These are phyloP conservation scores for Globisporangium orthogonon DNA, from an alignment of 352 stramenopile species.

Conservation along the genomic window DNA sequence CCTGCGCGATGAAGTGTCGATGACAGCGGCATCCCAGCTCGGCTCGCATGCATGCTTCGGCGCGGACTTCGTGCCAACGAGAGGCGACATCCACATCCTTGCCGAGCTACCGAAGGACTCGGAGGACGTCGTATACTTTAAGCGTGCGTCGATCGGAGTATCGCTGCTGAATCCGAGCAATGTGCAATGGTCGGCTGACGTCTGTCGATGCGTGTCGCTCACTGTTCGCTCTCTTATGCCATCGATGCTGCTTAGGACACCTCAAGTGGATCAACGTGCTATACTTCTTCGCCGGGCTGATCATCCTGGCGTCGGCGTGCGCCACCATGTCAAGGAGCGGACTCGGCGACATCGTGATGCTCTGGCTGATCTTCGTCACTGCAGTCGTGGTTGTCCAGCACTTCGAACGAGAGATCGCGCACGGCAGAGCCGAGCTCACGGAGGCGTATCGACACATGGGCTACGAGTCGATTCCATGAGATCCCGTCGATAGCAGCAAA, in stretches of 20 bases:
- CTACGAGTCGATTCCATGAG: constrained; percentile 2
- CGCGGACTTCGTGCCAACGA: neutral
- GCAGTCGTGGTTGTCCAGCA: neutral
- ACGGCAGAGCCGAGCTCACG: neutral
- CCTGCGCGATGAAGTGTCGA: neutral
- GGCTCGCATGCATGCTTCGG: neutral
- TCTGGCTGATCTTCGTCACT: constrained; percentile 3
- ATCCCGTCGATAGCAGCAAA: too few species aligned
- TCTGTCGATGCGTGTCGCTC: neutral
- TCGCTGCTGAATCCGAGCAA: too few species aligned
- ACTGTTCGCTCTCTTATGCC: too few species aligned
- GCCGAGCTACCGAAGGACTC: neutral
- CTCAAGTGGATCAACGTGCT: neutral
- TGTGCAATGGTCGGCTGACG: neutral
- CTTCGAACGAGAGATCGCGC: neutral
- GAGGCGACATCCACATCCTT: neutral
- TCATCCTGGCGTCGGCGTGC: neutral
- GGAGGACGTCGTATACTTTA: neutral
- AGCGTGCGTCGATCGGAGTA: neutral
- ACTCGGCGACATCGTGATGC: neutral
- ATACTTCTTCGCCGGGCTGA: neutral
- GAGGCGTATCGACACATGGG: constrained; percentile 1
- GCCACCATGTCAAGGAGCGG: neutral
- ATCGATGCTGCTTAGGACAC: neutral
- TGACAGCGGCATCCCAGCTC: neutral